phyloP scores from a whole-genome alignment of 1,284 basidiomycete genomes.

The Rhizopogon parksii region DNA sequence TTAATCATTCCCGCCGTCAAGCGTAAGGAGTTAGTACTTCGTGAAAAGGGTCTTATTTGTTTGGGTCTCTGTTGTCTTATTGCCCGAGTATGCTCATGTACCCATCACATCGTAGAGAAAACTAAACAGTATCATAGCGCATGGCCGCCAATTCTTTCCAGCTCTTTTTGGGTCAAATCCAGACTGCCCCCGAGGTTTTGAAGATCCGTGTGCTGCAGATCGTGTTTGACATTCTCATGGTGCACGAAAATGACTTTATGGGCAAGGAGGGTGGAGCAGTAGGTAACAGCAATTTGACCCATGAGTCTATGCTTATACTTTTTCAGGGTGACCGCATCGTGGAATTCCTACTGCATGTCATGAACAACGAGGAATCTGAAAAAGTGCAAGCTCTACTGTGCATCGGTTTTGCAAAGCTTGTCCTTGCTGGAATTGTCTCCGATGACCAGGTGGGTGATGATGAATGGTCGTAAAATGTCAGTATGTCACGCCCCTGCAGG shows the following conservation, averaged over 20 bases:
- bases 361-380: slow-evolving; percentile 73
- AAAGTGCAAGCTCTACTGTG: slow-evolving; percentile 75
- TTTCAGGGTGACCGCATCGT: slow-evolving; percentile 62
- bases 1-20: slow-evolving; percentile 88
- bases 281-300: slow-evolving; percentile 16
- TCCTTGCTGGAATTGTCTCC: slow-evolving; percentile 77
- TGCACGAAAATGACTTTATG: slow-evolving; percentile 79
- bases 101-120: not conserved
- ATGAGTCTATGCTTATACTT: not conserved
- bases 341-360: slow-evolving; percentile 68
- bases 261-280: slow-evolving; percentile 49
- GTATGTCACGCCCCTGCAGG: slow-evolving; percentile 34
- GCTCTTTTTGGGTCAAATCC: slow-evolving; percentile 83
- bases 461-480: not conserved
- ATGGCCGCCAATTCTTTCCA: slow-evolving; percentile 91
- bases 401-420: slow-evolving; percentile 84
- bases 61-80: slow-evolving; percentile 91
- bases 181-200: slow-evolving; percentile 70
- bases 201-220: slow-evolving; percentile 80
- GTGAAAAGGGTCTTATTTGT: slow-evolving; percentile 82
- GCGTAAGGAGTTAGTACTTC: slow-evolving; percentile 76
- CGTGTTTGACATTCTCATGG: slow-evolving; percentile 87
- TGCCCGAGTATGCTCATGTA: slow-evolving; percentile 45
- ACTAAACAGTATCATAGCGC: slow-evolving; percentile 39
- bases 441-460: slow-evolving; percentile 56